Evolutionary conservation across 108 stramenopile genomes (phyloP).

Genomic region (Conticribra guillardii): DNA sequence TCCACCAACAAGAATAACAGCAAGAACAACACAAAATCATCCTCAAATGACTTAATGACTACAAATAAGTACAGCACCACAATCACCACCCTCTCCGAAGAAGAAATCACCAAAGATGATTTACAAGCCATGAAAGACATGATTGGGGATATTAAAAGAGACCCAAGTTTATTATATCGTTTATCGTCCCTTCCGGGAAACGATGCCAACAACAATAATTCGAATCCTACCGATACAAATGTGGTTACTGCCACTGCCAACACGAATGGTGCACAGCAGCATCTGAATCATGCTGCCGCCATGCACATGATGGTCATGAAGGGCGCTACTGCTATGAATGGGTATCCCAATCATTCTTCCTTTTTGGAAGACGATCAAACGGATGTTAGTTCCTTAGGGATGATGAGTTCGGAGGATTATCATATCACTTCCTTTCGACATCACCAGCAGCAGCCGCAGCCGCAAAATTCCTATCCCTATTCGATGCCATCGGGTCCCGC

Average conservation of each 20-base stretch:
- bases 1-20: too few species aligned
- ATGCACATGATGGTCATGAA: too few species aligned
- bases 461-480: not conserved
- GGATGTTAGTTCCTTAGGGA: conserved; percentile 31
- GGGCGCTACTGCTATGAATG: not conserved
- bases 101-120: conserved; percentile 42
- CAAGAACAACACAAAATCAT: too few species aligned
- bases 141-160: conserved; percentile 45
- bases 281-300: too few species aligned
- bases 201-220: not conserved
- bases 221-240: not conserved
- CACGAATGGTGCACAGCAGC: too few species aligned
- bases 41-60: too few species aligned
- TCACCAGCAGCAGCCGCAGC: not conserved
- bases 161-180: conserved; percentile 38
- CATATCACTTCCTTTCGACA: not conserved
- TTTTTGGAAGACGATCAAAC: conserved; percentile 24
- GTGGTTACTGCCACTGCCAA: too few species aligned
- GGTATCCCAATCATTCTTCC: not conserved
- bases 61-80: too few species aligned
- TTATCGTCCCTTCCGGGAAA: conserved; percentile 14
- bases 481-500: not conserved
- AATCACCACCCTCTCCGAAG: too few species aligned
- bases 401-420: conserved; percentile 25
- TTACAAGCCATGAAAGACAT: conserved; percentile 48